phyloP scores from a whole-genome alignment of 345 rosid genomes.

The Boechera divaricarpa region DNA sequence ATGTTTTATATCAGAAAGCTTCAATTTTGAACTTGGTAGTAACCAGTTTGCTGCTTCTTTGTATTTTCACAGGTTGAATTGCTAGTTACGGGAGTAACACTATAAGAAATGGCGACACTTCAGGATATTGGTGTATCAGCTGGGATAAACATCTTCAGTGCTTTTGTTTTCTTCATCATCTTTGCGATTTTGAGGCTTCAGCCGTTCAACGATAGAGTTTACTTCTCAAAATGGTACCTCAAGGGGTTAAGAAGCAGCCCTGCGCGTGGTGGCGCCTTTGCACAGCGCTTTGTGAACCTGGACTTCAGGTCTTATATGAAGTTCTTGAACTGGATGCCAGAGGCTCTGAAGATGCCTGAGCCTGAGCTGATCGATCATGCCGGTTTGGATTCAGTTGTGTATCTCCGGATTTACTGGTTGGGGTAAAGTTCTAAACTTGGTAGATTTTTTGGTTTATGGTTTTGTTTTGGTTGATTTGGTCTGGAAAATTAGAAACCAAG shows the following conservation, averaged over 20 bases:
- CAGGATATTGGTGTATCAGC: conserved; percentile 86
- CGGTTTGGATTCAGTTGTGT: conserved; percentile 93
- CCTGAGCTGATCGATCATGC: conserved; percentile 97
- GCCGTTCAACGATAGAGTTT: conserved; percentile 93
- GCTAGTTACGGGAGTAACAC: background rate
- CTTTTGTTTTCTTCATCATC: conserved; percentile 74
- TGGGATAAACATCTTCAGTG: conserved; percentile 71
- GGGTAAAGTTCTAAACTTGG: conserved; percentile 59
- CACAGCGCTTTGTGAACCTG: conserved; percentile 72
- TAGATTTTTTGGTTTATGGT: background rate
- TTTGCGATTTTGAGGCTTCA: conserved; percentile 89
- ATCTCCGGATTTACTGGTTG: conserved; percentile 88
- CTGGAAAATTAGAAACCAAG: too few relatives aligned
- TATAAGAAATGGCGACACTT: conserved; percentile 75
- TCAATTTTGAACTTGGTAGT: conserved; percentile 17
- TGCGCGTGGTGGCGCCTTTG: conserved; percentile 59
- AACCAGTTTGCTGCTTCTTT: conserved; percentile 22
- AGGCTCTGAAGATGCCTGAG: conserved; percentile 91
- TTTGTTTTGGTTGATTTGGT: conserved; percentile 10
- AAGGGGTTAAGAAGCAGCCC: conserved; percentile 84
- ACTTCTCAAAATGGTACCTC: conserved; percentile 97
- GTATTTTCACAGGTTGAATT: conserved; percentile 27
- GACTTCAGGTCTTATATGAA: conserved; percentile 71
- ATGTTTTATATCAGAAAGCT: background rate
- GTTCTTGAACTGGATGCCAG: conserved; percentile 96